Conservation (phyloP, 164 flowering plant species). For the Nelumbo lutea region DNA sequence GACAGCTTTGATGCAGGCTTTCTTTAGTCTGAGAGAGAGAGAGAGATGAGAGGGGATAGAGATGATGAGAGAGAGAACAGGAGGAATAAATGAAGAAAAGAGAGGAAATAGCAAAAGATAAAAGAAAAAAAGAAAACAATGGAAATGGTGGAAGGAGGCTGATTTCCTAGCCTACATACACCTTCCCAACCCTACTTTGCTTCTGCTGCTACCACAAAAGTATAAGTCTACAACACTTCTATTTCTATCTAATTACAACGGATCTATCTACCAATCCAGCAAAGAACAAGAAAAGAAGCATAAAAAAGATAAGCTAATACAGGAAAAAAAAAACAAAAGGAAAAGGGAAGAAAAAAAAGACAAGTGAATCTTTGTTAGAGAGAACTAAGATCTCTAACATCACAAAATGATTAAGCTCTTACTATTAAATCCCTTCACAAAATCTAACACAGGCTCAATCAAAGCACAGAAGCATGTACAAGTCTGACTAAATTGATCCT, state of each 20-base stretch:
- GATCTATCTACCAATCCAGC: slow-evolving; percentile 28
- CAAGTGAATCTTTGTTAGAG: slow-evolving; percentile 22
- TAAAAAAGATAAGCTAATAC: slow-evolving; percentile 10
- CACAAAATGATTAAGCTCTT: slow-evolving; percentile 14
- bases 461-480: background rate
- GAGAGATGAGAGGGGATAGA: slow-evolving; percentile 1
- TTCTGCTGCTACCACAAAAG: background rate
- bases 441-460: slow-evolving; percentile 17
- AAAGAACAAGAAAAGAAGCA: slow-evolving; percentile 16
- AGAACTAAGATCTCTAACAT: slow-evolving; percentile 4
- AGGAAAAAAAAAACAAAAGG: slow-evolving; percentile 5
- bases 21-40: slow-evolving; percentile 11
- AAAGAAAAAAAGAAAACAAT: background rate
- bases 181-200: slow-evolving; percentile 6
- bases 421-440: slow-evolving; percentile 6
- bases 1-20: slow-evolving; percentile 17
- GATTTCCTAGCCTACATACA: background rate
- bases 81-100: slow-evolving; percentile 10
- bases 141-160: background rate
- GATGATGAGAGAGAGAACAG: slow-evolving; percentile 4
- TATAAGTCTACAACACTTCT: background rate
- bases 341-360: slow-evolving; percentile 19
- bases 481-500: background rate
- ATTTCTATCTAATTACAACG: slow-evolving; percentile 12
- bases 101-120: slow-evolving; percentile 9